phyloP scores from a whole-genome alignment of 306 rosid species.

The Oxytropis ochrocephala region DNA sequence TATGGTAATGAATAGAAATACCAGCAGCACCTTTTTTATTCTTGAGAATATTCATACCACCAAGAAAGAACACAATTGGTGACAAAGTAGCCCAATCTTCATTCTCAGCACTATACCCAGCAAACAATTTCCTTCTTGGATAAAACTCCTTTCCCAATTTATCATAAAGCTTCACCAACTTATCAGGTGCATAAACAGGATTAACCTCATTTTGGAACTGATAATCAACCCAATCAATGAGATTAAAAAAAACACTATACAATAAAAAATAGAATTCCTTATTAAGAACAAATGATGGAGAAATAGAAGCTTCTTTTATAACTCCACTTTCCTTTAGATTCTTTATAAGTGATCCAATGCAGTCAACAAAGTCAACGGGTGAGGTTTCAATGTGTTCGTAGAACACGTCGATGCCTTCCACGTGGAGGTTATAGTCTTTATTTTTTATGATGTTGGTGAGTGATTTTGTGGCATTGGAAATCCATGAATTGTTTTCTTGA shows the following conservation, averaged over 20 bases:
- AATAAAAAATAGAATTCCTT: neutral
- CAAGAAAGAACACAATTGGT: slow-evolving; percentile 39
- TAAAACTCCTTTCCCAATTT: neutral
- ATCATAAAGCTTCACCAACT: neutral
- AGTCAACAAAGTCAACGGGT: slow-evolving; percentile 8
- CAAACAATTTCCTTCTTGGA: slow-evolving; percentile 25
- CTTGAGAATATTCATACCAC: slow-evolving; percentile 25
- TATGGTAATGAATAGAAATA: slow-evolving; percentile 37
- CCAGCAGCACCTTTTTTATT: slow-evolving; percentile 19
- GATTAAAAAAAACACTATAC: neutral
- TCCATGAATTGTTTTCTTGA: neutral
- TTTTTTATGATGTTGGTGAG: slow-evolving; percentile 16
- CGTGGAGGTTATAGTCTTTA: neutral
- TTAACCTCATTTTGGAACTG: slow-evolving; percentile 35
- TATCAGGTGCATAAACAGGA: neutral
- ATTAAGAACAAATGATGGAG: slow-evolving; percentile 20
- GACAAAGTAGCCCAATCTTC: slow-evolving; percentile 36
- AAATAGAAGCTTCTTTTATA: slow-evolving; percentile 25
- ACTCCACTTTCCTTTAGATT: slow-evolving; percentile 12
- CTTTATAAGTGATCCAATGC: slow-evolving; percentile 21
- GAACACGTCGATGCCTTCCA: slow-evolving; percentile 28
- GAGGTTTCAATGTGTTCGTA: slow-evolving; percentile 20
- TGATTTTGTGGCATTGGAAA: slow-evolving; percentile 26
- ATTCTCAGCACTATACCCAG: slow-evolving; percentile 40
- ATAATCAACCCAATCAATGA: slow-evolving; percentile 32